Conservation (phyloP, 768 basidiomycete genomes). For the Leccinum sublutescens region DNA sequence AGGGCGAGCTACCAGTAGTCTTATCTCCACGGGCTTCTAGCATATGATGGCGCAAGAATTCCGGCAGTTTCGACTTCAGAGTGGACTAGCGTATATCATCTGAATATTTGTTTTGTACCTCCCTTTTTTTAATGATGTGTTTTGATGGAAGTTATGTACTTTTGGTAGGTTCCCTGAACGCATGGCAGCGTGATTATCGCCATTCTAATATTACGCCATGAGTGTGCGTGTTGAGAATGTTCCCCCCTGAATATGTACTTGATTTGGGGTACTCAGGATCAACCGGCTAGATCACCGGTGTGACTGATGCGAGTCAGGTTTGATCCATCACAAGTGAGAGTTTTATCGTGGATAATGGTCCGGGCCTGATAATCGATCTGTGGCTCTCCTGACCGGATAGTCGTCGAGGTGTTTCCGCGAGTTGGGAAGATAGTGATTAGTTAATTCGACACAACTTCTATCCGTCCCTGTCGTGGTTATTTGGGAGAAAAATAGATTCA, state of each 20-base stretch:
- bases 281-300: not conserved
- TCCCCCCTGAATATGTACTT: slow-evolving; percentile 11
- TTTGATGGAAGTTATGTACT: slow-evolving; percentile 18
- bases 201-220: slow-evolving; percentile 4
- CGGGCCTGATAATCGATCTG: not conserved
- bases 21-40: slow-evolving; percentile 32
- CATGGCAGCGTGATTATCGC: slow-evolving; percentile 6
- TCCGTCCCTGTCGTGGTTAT: slow-evolving; percentile 27
- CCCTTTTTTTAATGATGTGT: slow-evolving; percentile 12
- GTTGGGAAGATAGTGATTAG: slow-evolving; percentile 10
- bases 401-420: slow-evolving; percentile 23
- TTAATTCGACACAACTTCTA: slow-evolving; percentile 12
- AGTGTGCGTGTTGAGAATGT: not conserved
- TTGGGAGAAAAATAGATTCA: slow-evolving; percentile 14
- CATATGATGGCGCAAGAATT: slow-evolving; percentile 17
- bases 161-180: slow-evolving; percentile 10
- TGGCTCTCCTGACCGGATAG: slow-evolving; percentile 2
- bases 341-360: not conserved
- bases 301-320: slow-evolving; percentile 1
- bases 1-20: slow-evolving; percentile 34
- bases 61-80: slow-evolving; percentile 11
- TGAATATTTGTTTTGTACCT: slow-evolving; percentile 21
- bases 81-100: slow-evolving; percentile 26
- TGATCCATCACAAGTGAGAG: not conserved
- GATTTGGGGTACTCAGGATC: slow-evolving; percentile 1